Conservation (phyloP, 2,329 filamentous ascomycete genomes). For the Esteya vermicola region DNA sequence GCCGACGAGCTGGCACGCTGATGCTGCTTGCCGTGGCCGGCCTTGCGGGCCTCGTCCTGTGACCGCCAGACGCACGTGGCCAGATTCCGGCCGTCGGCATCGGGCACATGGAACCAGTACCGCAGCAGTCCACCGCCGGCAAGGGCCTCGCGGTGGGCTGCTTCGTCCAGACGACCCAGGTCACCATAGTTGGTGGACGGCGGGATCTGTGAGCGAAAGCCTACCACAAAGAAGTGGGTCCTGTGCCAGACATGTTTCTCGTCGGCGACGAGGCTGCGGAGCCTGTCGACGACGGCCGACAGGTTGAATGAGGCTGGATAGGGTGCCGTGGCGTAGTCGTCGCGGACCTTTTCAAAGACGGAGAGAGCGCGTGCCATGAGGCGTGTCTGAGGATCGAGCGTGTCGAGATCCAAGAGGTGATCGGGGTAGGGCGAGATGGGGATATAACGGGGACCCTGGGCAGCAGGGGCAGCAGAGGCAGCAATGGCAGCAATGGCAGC, state of each 20-base stretch:
- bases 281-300: slow-evolving; percentile 41
- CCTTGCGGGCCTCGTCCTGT: slow-evolving; percentile 42
- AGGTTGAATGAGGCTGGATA: slow-evolving; percentile 73
- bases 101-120: slow-evolving; percentile 77
- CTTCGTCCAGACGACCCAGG: slow-evolving; percentile 60
- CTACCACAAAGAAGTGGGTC: slow-evolving; percentile 67
- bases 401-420: slow-evolving; percentile 60
- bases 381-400: slow-evolving; percentile 48
- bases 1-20: slow-evolving; percentile 50
- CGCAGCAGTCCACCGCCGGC: slow-evolving; percentile 68
- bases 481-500: no score
- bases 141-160: slow-evolving; percentile 67
- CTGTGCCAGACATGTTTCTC: slow-evolving; percentile 40
- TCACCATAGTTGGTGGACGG: slow-evolving; percentile 51
- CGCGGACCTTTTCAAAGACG: slow-evolving; percentile 43
- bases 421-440: slow-evolving; percentile 61
- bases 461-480: no score
- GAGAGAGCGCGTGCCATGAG: slow-evolving; percentile 61
- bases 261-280: slow-evolving; percentile 35
- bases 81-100: slow-evolving; percentile 58
- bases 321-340: slow-evolving; percentile 62
- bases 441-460: slow-evolving; percentile 29
- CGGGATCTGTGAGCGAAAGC: slow-evolving; percentile 63
- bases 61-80: slow-evolving; percentile 64
- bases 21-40: slow-evolving; percentile 45